phyloP scores from a whole-genome alignment of 805 yeast species.

The Starmerella stellata region DNA sequence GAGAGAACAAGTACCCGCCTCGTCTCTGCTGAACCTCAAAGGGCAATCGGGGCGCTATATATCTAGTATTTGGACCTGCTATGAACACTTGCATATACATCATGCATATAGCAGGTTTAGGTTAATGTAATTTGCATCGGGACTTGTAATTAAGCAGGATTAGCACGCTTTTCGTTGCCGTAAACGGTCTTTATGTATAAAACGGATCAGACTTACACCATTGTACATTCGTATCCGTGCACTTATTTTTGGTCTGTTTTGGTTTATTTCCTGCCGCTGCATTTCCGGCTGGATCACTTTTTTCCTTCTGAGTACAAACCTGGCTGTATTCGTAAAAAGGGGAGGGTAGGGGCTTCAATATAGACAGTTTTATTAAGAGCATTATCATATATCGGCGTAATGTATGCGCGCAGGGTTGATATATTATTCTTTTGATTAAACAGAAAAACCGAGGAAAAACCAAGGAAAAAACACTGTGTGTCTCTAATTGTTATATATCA shows the following conservation, averaged over 20 bases:
- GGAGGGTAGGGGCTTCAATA: background rate
- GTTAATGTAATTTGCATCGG: background rate
- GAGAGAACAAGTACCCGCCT: slow-evolving; percentile 2
- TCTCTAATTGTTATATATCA: too few species aligned
- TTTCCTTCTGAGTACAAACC: background rate
- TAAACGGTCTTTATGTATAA: background rate
- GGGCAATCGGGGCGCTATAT: background rate
- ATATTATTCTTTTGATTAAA: too few species aligned
- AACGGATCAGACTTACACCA: background rate
- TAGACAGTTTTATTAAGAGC: background rate
- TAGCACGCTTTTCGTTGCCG: too few species aligned
- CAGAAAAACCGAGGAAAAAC: too few species aligned
- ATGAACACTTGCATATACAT: background rate
- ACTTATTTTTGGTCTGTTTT: background rate
- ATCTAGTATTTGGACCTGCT: background rate
- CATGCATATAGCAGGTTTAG: background rate
- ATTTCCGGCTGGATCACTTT: too few species aligned
- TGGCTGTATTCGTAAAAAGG: background rate
- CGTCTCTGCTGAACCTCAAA: background rate
- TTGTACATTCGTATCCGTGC: background rate
- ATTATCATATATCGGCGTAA: background rate
- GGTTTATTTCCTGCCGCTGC: too few species aligned
- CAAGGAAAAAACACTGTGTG: too few species aligned
- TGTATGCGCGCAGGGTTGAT: background rate
- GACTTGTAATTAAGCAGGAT: too few species aligned